Conservation (phyloP, 2,329 filamentous ascomycete genomes). For the Aspergillus versicolor region DNA sequence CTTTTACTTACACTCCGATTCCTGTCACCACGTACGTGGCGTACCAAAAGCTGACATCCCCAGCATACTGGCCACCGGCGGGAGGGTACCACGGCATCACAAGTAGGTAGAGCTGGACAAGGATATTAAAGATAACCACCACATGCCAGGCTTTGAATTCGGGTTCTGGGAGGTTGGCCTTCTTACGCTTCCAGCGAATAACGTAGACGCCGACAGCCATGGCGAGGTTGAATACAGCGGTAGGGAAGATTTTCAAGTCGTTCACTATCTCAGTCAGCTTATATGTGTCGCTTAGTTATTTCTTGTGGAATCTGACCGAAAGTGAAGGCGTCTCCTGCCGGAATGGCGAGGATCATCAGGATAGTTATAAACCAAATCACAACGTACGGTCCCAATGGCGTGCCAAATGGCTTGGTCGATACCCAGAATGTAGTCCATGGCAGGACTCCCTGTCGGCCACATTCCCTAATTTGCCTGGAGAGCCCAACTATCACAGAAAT, state of each 20-base stretch:
- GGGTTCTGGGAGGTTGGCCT: slow-evolving; percentile 48
- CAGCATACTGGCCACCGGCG: slow-evolving; percentile 55
- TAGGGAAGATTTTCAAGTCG: slow-evolving; percentile 59
- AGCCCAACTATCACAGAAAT: slow-evolving; percentile 55
- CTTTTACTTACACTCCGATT: slow-evolving; percentile 54
- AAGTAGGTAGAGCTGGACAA: slow-evolving; percentile 61
- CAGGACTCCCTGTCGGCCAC: slow-evolving; percentile 60
- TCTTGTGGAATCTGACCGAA: slow-evolving; percentile 34
- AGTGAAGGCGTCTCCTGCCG: slow-evolving; percentile 64
- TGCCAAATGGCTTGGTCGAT: slow-evolving; percentile 62
- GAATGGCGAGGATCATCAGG: slow-evolving; percentile 60
- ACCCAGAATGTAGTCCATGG: slow-evolving; percentile 63
- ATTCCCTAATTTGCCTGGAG: slow-evolving; percentile 60
- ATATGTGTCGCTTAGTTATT: too few species aligned
- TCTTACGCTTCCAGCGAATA: slow-evolving; percentile 55
- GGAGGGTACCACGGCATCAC: slow-evolving; percentile 74
- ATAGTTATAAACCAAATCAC: slow-evolving; percentile 59
- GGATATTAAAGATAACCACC: slow-evolving; percentile 58
- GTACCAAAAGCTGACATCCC: slow-evolving; percentile 72
- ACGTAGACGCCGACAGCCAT: slow-evolving; percentile 59
- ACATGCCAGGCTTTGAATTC: slow-evolving; percentile 62
- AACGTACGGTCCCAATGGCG: slow-evolving; percentile 58
- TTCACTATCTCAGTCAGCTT: slow-evolving; percentile 41
- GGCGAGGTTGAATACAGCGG: slow-evolving; percentile 56
- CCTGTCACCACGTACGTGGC: slow-evolving; percentile 66